Conservation (phyloP, 1,284 basidiomycete genomes). For the Ceratobasidium papillatum region DNA sequence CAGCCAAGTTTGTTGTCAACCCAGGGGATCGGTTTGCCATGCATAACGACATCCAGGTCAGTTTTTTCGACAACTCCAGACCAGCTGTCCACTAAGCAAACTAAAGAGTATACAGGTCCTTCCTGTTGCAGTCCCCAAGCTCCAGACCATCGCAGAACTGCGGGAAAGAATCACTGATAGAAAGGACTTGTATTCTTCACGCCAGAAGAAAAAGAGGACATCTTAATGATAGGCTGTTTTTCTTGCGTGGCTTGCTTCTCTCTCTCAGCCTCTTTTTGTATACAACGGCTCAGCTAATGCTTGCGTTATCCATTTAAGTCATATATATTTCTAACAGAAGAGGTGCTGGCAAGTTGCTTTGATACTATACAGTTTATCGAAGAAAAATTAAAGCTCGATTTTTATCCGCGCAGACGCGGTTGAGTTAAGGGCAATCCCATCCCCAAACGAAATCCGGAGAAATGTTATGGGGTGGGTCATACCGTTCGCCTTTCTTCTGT, state of each 20-base stretch:
- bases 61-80: not conserved
- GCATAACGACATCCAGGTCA: constrained; percentile 27
- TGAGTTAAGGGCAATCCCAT: constrained; percentile 46
- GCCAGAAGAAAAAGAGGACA: constrained; percentile 35
- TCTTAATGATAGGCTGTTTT: not conserved
- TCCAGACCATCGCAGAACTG: constrained; percentile 27
- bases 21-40: constrained; percentile 19
- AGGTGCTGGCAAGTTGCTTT: constrained; percentile 8
- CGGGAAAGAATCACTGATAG: constrained; percentile 29
- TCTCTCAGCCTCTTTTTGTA: not conserved
- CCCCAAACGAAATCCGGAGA: constrained; percentile 46
- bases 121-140: constrained; percentile 19
- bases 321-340: not conserved
- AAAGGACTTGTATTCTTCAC: constrained; percentile 27
- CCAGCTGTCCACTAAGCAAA: not conserved
- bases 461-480: constrained; percentile 23
- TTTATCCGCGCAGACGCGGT: not conserved
- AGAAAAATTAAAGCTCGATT: not conserved
- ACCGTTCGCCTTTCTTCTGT: constrained; percentile 20
- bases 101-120: constrained; percentile 21
- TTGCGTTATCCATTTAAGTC: not conserved
- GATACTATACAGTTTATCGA: constrained; percentile 15
- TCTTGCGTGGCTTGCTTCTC: not conserved
- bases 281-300: not conserved
- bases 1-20: constrained; percentile 37